Conservation (phyloP, 305 asterid species). For the Fraxinus floribunda region DNA sequence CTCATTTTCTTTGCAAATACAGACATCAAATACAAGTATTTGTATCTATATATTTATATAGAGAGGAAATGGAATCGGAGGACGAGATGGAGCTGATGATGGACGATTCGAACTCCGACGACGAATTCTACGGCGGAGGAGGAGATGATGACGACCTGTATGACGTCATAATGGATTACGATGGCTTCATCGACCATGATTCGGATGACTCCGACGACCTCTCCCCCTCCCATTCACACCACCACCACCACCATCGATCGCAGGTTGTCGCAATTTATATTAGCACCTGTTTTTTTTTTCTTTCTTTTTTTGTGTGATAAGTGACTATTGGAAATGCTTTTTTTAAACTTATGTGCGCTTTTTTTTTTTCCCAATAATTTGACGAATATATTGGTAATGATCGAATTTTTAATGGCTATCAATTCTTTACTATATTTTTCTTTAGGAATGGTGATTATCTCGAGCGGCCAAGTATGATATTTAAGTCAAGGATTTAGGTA, state of each 20-base stretch:
- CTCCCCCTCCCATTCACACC: slow-evolving; percentile 30
- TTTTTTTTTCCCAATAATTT: not conserved
- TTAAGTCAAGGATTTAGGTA: not conserved
- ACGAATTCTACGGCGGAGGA: slow-evolving; percentile 59
- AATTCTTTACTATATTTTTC: not conserved
- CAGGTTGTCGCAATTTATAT: slow-evolving; percentile 44
- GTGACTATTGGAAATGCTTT: slow-evolving; percentile 13
- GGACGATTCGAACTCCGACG: slow-evolving; percentile 69
- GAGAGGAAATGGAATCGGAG: slow-evolving; percentile 50
- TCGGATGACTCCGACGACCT: slow-evolving; percentile 70
- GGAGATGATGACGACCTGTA: slow-evolving; percentile 58
- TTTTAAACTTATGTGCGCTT: not conserved
- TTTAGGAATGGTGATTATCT: not conserved
- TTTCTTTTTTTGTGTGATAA: not conserved
- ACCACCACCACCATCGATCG: slow-evolving; percentile 45
- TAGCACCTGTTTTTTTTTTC: not conserved
- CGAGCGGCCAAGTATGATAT: not conserved
- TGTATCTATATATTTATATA: not conserved
- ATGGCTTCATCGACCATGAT: slow-evolving; percentile 66
- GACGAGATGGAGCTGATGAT: slow-evolving; percentile 58
- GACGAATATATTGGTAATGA: not conserved
- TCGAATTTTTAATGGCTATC: not conserved
- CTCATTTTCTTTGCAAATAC: not conserved
- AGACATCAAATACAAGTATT: not conserved
- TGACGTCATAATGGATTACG: slow-evolving; percentile 61